Evolutionary conservation across 306 rosid species (phyloP).

Genomic region (Acacia crassicarpa): DNA sequence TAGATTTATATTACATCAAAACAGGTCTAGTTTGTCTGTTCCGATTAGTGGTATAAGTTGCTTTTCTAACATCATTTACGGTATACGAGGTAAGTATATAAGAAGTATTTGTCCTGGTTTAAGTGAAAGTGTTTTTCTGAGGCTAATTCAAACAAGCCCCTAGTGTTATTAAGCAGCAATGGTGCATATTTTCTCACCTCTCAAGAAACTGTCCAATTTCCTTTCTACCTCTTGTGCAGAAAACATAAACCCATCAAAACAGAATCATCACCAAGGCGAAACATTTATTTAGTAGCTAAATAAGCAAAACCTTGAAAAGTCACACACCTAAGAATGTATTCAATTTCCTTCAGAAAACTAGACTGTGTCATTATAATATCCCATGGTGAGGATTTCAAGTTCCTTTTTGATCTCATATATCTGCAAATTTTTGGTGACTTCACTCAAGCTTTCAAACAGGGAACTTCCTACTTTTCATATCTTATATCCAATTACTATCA

Average conservation of each 20-base stretch:
- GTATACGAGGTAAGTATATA: too few species aligned
- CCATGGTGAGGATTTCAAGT: not conserved
- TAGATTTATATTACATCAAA: not conserved
- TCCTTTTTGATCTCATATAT: not conserved
- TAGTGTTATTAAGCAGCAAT: not conserved
- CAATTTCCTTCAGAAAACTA: not conserved
- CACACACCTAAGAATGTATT: not conserved
- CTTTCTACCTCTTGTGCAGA: not conserved
- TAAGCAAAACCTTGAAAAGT: not conserved
- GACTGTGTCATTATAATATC: not conserved
- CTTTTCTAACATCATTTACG: too few species aligned
- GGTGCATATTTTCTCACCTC: not conserved
- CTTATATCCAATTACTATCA: not conserved
- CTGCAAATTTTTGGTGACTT: not conserved
- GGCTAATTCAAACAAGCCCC: too few species aligned
- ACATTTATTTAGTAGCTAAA: not conserved
- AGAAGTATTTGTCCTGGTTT: accelerated
- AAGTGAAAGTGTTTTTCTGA: too few species aligned
- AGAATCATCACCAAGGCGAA: not conserved
- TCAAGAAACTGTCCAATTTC: not conserved
- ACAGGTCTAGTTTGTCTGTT: not conserved
- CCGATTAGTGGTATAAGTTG: too few species aligned
- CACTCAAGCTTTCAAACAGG: not conserved
- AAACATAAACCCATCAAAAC: not conserved
- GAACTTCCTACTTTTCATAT: not conserved